Percentiles rank a stretch among this genome's conserved stretches.
Evolutionary conservation across 1,139 yeast genomes (phyloP).

Genomic region (Tardiomyces depauwii): DNA sequence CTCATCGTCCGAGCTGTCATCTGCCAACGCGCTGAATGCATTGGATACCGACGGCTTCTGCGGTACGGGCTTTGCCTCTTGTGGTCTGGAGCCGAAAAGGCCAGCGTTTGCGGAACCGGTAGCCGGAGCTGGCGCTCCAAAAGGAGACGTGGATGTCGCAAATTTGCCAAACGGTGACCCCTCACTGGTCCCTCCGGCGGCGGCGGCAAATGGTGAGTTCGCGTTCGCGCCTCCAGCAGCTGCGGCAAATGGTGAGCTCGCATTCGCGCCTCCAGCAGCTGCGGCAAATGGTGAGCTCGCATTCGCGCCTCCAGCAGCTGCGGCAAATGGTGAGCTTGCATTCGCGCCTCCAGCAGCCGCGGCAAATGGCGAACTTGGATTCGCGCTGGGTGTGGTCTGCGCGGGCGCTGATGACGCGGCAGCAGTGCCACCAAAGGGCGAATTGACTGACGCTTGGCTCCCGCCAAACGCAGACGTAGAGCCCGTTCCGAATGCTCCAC

Average conservation of each 20-base stretch:
- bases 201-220: background rate
- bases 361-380: too few relatives aligned
- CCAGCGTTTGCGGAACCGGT: background rate
- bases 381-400: too few relatives aligned
- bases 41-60: too few relatives aligned
- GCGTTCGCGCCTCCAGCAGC: background rate
- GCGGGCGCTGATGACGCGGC: too few relatives aligned
- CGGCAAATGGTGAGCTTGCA: background rate
- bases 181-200: background rate
- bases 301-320: background rate
- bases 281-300: conserved; percentile 4
- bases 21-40: too few relatives aligned
- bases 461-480: background rate
- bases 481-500: background rate
- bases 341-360: background rate
- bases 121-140: conserved; percentile 12
- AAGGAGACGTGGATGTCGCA: conserved; percentile 8
- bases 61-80: too few relatives aligned
- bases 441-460: background rate
- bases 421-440: background rate
- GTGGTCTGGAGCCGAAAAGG: too few relatives aligned
- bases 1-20: too few relatives aligned
- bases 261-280: background rate
- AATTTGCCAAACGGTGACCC: background rate
- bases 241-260: conserved; percentile 1